Conservation (phyloP, 352 stramenopile species). For the Phytophthora pini region DNA sequence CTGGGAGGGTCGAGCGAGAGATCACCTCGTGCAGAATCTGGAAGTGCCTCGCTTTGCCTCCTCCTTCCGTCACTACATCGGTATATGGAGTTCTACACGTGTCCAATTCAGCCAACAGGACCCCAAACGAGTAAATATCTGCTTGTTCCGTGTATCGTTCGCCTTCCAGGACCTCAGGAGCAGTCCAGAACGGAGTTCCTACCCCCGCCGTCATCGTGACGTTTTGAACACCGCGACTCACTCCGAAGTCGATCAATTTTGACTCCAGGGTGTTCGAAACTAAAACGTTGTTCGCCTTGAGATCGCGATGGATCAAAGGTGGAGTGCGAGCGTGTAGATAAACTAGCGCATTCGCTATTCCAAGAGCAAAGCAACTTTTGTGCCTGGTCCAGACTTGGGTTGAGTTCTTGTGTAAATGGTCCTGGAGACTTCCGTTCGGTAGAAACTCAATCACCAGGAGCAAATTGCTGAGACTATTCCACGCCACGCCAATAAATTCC, state of each 20-base stretch:
- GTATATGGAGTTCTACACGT: neutral
- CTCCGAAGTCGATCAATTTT: neutral
- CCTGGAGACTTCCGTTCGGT: constrained; percentile 19
- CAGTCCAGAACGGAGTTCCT: neutral
- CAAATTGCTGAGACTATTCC: constrained; percentile 40
- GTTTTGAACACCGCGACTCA: neutral
- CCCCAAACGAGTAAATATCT: neutral
- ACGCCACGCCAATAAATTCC: constrained; percentile 54
- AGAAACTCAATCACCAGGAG: constrained; percentile 40
- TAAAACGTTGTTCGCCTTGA: neutral
- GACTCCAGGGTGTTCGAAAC: neutral
- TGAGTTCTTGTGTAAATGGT: constrained; percentile 17
- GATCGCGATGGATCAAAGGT: neutral
- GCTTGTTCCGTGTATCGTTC: neutral
- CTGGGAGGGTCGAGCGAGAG: neutral
- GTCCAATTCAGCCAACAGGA: neutral
- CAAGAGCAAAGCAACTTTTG: neutral
- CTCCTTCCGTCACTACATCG: neutral
- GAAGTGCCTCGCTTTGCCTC: neutral
- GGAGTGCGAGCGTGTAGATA: neutral
- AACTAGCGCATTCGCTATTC: neutral
- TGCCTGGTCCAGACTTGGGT: neutral
- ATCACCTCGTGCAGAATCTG: neutral
- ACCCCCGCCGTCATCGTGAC: neutral
- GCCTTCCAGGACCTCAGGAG: neutral